A percentile compares a stretch with the other conserved stretches of the same genome.
These are phyloP conservation scores for Coemansia asiatica DNA, from an alignment of 192 early-diverging fungal genomes.

Conservation along the genomic window DNA sequence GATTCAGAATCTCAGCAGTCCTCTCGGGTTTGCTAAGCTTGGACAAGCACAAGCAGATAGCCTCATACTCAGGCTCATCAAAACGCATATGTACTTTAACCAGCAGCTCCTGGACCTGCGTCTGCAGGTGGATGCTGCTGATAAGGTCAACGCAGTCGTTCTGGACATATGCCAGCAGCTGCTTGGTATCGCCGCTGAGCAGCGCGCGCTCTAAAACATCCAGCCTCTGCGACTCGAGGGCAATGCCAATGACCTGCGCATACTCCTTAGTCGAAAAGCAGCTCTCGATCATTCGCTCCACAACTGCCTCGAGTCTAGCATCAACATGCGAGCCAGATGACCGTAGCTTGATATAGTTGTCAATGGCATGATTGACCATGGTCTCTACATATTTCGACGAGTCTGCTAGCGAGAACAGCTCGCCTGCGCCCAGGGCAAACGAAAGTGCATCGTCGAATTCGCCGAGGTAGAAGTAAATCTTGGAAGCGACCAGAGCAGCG, in stretches of 20 bases:
- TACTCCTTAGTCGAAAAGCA: conserved; percentile 86
- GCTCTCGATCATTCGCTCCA: conserved; percentile 93
- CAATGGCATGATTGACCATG: conserved; percentile 82
- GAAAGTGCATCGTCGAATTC: conserved; percentile 93
- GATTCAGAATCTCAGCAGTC: conserved; percentile 74
- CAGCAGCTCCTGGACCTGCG: conserved; percentile 65
- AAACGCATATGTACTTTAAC: conserved; percentile 50
- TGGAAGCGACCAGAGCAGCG: conserved; percentile 95
- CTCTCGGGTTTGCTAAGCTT: conserved; percentile 79
- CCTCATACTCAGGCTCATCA: conserved; percentile 86
- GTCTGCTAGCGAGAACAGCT: conserved; percentile 79
- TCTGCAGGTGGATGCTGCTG: conserved; percentile 54
- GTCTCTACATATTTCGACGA: conserved; percentile 92
- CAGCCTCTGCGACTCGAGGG: conserved; percentile 86
- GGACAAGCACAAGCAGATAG: conserved; percentile 88
- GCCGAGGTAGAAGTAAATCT: conserved; percentile 98
- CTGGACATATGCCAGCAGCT: conserved; percentile 83
- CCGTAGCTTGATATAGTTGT: conserved; percentile 89
- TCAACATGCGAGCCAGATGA: conserved; percentile 63
- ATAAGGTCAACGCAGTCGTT: conserved; percentile 84
- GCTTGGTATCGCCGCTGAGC: conserved; percentile 64
- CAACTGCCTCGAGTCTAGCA: conserved; percentile 77
- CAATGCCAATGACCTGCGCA: conserved; percentile 86
- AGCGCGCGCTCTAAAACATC: conserved; percentile 89
- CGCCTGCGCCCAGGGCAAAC: conserved; percentile 93